Evolutionary conservation across 2,329 filamentous ascomycete genomes (phyloP).

Genomic region (Neofusicoccum parvum): DNA sequence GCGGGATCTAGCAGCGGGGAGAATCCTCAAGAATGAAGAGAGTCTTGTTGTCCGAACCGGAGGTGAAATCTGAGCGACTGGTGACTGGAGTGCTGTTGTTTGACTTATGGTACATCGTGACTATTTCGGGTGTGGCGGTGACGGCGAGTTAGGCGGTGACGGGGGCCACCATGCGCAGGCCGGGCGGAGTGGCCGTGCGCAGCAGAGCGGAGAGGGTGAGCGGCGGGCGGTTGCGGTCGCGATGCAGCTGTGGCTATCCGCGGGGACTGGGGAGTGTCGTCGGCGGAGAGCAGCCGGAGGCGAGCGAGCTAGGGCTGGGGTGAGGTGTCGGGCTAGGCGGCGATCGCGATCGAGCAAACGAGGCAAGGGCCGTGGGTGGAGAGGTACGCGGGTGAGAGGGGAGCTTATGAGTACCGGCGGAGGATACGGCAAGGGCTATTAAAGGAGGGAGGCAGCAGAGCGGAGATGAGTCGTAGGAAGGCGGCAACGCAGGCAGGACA

Average conservation of each 20-base stretch:
- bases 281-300: slow-evolving; percentile 25
- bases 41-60: slow-evolving; percentile 41
- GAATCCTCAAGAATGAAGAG: slow-evolving; percentile 39
- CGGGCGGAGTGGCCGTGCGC: slow-evolving; percentile 15
- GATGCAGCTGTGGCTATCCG: slow-evolving; percentile 1
- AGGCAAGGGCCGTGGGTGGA: slow-evolving; percentile 26
- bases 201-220: slow-evolving; percentile 10
- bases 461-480: slow-evolving; percentile 29
- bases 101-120: slow-evolving; percentile 41
- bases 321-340: slow-evolving; percentile 25
- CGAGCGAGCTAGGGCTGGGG: slow-evolving; percentile 17
- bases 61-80: slow-evolving; percentile 45
- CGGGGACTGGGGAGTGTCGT: not conserved
- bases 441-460: slow-evolving; percentile 22
- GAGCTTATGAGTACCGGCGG: slow-evolving; percentile 16
- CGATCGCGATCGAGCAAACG: slow-evolving; percentile 34
- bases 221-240: slow-evolving; percentile 24
- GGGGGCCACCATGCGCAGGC: slow-evolving; percentile 22
- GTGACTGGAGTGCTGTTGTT: slow-evolving; percentile 43
- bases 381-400: slow-evolving; percentile 22
- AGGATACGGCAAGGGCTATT: slow-evolving; percentile 25
- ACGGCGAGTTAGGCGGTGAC: slow-evolving; percentile 32
- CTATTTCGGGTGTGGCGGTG: slow-evolving; percentile 26
- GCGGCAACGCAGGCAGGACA: slow-evolving; percentile 24
- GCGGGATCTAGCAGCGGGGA: slow-evolving; percentile 28